Evolutionary conservation across 352 stramenopile species (phyloP), one percentile per base, ranked within the genome.

Genomic region (Globisporangium radiosum): DNA sequence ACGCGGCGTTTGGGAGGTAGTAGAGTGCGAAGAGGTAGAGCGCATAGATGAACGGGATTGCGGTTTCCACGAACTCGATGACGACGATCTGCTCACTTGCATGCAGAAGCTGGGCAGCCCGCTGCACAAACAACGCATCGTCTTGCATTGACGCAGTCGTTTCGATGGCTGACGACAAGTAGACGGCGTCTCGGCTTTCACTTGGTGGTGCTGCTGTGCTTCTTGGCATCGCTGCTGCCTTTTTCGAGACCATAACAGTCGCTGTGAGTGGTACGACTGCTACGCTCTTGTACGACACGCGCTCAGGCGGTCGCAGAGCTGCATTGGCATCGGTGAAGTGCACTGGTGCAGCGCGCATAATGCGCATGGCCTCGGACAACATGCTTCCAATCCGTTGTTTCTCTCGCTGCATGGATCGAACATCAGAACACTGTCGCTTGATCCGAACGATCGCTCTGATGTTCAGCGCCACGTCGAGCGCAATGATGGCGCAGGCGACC

Each of bases 51-150:
- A 73, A 5, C 9, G 69, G 69, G 54, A 76, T 65, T 6, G 69
- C 45, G 17, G 52, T 60, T 58, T 79, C 72, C 57, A 76, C 64
- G 60, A 74, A 76, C 63, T 78, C 68, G 50, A 73, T 60, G 38
- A 56, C 39, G 3, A 45, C 43, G 7, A 62, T 25, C 11, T 13
- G 4, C 40, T 62, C 57, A 49, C 38, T 57, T 9, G 38, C 40
- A 15, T 62, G 49, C 8, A 57, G 14, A 0, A 56, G 42, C 11
- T 17, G 49, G 39, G 50, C 14, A 4, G 39, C 37, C 9, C 50
- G 47, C 2, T 25, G 11, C 19, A 44, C 49, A 11, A 15, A 6
- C 9, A 42, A 7, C 14, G 43, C 43, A 8, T 48, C 14, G 43
- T 17, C 11, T 17, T 4, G 9, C 9, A 5, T 14, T 2, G 43